Base-by-base conservation (phyloP, 1,139 yeast genomes). In the Candida buenavistaensis region DNA sequence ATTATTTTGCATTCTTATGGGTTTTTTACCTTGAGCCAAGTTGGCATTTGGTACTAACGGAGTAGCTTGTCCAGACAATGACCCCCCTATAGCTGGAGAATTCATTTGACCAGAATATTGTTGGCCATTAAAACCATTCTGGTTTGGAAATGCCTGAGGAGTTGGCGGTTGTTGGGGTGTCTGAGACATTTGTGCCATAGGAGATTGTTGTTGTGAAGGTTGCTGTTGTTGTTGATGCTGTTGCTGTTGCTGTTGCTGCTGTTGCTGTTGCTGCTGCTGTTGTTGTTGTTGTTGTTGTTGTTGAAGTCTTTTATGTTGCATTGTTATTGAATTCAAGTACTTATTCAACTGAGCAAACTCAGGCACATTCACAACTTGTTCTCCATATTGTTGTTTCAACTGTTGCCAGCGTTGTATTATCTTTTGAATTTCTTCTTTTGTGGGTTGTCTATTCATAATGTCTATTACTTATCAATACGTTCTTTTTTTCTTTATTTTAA, bases 331-430 rank as follows among this genome's bases (percentile, higher is more conserved):
- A 48, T 75, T 75, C 41, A 80, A 62, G 35, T 78, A 62, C 46
- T 72, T 78, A 26, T 81, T 75, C 46, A 79, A 67, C 43, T 76
- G 80, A 28, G 74, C 68, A 52, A 75, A 80, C 56, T 80, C 86
- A 11, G 81, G 80, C 22, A 77, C 76, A 42, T 73, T 75, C 8
- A 70, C 69, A 1, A 80, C 86, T 44, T 72, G 78, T 30, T 78
- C 83, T n/a, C 86, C 85, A 48, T 66, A 77, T 49, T 80, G 82
- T 37, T 68, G 68, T 39, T 78, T 70, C 45, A 80, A 61, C 51
- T 76, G 82, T 45, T 77, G 79, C 84, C 85, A 79, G 41, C 84
- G 74, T 55, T 67, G 70, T 36, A 68, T 52, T 22, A 64, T 58
- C 46, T 62, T 65, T 49, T 67, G 74, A 26, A 70, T 53, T 40